These are phyloP conservation scores for Pseudomassariella vexata DNA, from an alignment of 2,329 filamentous ascomycete species.

Conservation along the genomic window DNA sequence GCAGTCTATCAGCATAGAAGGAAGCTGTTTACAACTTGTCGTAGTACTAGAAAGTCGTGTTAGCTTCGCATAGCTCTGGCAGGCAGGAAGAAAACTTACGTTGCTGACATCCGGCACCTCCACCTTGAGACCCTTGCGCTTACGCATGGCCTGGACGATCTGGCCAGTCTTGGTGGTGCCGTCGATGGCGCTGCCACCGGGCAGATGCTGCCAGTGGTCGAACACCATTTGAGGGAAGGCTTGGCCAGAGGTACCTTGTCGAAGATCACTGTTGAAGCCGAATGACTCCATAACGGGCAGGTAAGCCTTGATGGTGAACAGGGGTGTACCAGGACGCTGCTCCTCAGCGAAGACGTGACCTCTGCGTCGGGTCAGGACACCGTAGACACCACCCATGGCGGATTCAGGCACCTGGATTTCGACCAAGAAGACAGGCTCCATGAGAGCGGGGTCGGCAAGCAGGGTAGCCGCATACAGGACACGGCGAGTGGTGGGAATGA, in stretches of 20 bases:
- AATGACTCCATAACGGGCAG: constrained; percentile 95
- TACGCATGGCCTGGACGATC: constrained; percentile 85
- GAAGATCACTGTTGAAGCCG: constrained; percentile 98
- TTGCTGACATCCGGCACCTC: constrained; percentile 90
- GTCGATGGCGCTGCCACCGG: constrained; percentile 90
- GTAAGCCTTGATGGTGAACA: constrained; percentile 99
- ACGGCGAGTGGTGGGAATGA: constrained; percentile 97
- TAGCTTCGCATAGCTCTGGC: constrained; percentile 19
- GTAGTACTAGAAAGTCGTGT: constrained; percentile 69
- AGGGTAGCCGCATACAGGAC: constrained; percentile 91
- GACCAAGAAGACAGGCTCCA: constrained; percentile 97
- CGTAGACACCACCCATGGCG: constrained; percentile 99
- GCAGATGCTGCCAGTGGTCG: constrained; percentile 96
- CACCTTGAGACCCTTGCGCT: constrained; percentile 99
- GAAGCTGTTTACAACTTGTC: constrained; percentile 83
- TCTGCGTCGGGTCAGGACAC: constrained; percentile 94
- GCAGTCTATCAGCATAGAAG: constrained; percentile 38
- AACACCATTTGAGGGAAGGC: constrained; percentile 99
- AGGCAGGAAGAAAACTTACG: constrained; percentile 55
- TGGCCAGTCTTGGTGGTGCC: constrained; percentile 72
- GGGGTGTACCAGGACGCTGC: constrained; percentile 96
- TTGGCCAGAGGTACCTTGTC: constrained; percentile 88
- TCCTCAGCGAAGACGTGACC: constrained; percentile 99
- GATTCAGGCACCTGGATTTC: constrained; percentile 98
- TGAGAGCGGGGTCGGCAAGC: constrained; percentile 83